Evolutionary conservation across 2,329 filamentous ascomycete genomes (phyloP).

Genomic region (Hypoxylon sp.): DNA sequence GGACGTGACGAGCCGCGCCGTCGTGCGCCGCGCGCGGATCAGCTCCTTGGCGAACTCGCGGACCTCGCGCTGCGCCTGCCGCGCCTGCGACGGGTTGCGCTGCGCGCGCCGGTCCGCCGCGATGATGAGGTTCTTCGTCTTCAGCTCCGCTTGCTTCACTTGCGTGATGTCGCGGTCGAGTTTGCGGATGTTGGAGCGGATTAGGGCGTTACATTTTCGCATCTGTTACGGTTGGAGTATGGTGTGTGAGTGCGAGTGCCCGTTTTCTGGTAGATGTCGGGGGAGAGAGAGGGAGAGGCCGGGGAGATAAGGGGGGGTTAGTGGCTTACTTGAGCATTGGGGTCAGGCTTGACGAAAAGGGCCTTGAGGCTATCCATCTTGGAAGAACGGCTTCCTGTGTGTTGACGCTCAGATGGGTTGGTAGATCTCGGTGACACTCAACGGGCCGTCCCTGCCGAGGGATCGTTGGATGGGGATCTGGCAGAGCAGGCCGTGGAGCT

Average conservation of each 20-base stretch:
- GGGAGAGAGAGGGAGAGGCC: not conserved
- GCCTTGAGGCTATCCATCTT: slow-evolving; percentile 88
- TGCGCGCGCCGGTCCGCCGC: slow-evolving; percentile 85
- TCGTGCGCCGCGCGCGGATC: slow-evolving; percentile 83
- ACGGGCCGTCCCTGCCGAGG: slow-evolving; percentile 36
- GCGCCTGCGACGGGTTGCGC: slow-evolving; percentile 81
- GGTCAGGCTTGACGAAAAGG: slow-evolving; percentile 92
- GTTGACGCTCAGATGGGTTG: not conserved
- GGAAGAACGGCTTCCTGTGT: slow-evolving; percentile 29
- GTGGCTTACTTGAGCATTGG: slow-evolving; percentile 83
- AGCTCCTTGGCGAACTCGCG: slow-evolving; percentile 92
- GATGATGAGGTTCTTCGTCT: slow-evolving; percentile 88
- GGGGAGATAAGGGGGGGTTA: slow-evolving; percentile 20
- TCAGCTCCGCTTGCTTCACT: slow-evolving; percentile 83
- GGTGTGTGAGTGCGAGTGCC: not conserved
- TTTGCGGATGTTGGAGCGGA: slow-evolving; percentile 91
- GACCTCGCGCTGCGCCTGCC: slow-evolving; percentile 85
- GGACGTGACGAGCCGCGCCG: slow-evolving; percentile 81
- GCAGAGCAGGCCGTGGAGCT: slow-evolving; percentile 25
- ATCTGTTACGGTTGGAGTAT: slow-evolving; percentile 68
- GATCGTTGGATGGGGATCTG: slow-evolving; percentile 25
- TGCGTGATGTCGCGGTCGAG: slow-evolving; percentile 91
- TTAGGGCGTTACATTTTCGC: slow-evolving; percentile 93
- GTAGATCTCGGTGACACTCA: slow-evolving; percentile 19
- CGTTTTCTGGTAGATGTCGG: not conserved